Conservation (phyloP, 2,329 filamentous ascomycete genomes). For the Arthrobotrys sinensis region DNA sequence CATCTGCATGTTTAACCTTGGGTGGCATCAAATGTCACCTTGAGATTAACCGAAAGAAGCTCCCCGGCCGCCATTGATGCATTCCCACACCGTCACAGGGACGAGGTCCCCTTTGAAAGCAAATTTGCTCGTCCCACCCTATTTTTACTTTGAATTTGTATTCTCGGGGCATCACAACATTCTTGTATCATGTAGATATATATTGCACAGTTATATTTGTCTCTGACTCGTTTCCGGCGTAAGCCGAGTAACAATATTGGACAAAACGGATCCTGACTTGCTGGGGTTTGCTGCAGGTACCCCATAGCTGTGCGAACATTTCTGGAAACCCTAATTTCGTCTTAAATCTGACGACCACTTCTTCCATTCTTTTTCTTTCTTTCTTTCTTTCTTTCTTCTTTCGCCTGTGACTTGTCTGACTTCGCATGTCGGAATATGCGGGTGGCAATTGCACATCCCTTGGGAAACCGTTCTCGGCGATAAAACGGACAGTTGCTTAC, state of each 20-base stretch:
- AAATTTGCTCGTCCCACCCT: slow-evolving; percentile 34
- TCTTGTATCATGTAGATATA: slow-evolving; percentile 48
- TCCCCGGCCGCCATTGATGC: slow-evolving; percentile 19
- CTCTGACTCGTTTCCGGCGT: slow-evolving; percentile 29
- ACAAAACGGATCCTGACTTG: slow-evolving; percentile 21
- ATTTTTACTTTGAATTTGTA: slow-evolving; percentile 58
- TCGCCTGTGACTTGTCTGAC: slow-evolving; percentile 32
- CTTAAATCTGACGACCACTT: slow-evolving; percentile 37
- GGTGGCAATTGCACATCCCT: slow-evolving; percentile 51
- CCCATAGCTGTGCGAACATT: slow-evolving; percentile 19
- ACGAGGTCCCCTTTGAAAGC: slow-evolving; percentile 25
- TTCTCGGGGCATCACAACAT: slow-evolving; percentile 41
- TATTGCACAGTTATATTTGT: slow-evolving; percentile 20
- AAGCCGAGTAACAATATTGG: slow-evolving; percentile 32
- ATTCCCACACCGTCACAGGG: slow-evolving; percentile 40
- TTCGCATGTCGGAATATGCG: slow-evolving; percentile 60
- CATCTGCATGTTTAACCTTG: slow-evolving; percentile 21
- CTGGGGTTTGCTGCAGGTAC: slow-evolving; percentile 38
- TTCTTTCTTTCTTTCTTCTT: slow-evolving; percentile 10
- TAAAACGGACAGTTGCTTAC: slow-evolving; percentile 42
- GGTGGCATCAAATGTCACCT: slow-evolving; percentile 26
- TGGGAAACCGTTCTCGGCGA: slow-evolving; percentile 34
- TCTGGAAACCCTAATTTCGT: slow-evolving; percentile 37
- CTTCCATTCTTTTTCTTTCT: not conserved
- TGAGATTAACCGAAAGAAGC: slow-evolving; percentile 52